A percentile compares a stretch with the other conserved stretches of the same genome.
These are phyloP conservation scores for Dioscorea cayenensis DNA, from an alignment of 116 monocot species.

Conservation along the genomic window DNA sequence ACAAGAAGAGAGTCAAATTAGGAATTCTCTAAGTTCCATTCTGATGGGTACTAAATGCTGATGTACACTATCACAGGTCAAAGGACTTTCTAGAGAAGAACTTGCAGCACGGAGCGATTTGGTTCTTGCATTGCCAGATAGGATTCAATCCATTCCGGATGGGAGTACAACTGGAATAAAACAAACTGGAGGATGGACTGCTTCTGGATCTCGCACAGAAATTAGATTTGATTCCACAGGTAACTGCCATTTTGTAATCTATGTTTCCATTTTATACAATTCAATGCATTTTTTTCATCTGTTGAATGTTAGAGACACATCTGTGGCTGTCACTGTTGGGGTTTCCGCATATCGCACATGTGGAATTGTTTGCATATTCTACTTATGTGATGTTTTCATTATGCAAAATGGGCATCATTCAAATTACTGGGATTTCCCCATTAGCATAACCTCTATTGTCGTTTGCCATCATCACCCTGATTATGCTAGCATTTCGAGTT, in stretches of 20 bases:
- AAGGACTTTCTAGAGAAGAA: conserved; percentile 83
- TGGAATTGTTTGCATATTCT: too few species aligned
- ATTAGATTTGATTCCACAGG: conserved; percentile 86
- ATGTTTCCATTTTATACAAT: background rate
- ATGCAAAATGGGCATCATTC: too few species aligned
- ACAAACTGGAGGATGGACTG: conserved; percentile 57
- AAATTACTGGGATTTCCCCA: too few species aligned
- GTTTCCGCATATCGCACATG: too few species aligned
- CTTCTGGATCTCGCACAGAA: conserved; percentile 65
- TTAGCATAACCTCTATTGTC: too few species aligned
- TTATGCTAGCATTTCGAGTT: too few species aligned
- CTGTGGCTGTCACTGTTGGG: too few species aligned
- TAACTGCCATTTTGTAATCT: conserved; percentile 2
- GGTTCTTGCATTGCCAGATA: conserved; percentile 76
- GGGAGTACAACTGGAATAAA: conserved; percentile 64
- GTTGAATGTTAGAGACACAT: too few species aligned
- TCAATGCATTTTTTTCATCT: background rate
- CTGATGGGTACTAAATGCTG: background rate
- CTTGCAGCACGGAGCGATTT: conserved; percentile 69
- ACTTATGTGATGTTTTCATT: too few species aligned
- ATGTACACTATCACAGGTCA: conserved; percentile 27
- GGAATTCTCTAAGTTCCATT: background rate
- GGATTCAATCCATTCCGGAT: conserved; percentile 89
- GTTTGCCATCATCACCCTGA: too few species aligned
- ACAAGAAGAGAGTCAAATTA: too few species aligned